Evolutionary conservation across 2,329 filamentous ascomycete species (phyloP), one percentile per base, ranked within the genome.

Genomic region (Sodiomyces alkalinus): DNA sequence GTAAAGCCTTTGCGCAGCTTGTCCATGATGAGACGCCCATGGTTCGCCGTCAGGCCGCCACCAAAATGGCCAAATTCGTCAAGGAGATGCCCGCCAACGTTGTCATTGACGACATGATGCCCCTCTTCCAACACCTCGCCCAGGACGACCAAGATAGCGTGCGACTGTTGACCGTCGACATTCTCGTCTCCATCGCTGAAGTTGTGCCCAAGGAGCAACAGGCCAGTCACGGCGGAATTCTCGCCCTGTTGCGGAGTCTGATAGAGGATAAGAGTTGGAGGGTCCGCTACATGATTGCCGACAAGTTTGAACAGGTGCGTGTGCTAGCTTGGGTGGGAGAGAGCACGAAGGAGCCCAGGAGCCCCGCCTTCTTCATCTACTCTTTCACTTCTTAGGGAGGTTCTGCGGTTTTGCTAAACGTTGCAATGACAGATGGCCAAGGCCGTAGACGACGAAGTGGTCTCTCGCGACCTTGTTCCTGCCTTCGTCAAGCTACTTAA

Each of bases 201-300:
- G 83, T 87, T 33, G 86, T 98, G 17, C 90, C 90, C 35, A 96
- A 96, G 59, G 90, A 96, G 55, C 86, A 98, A 53, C 90, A 98
- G 56, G 78, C 83, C 25, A 94, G 86, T 56, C 87, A 96, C 48
- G 90, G 87, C 29, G 83, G 96, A 32, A 62, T 98, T 33, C 64
- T 98, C 46, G 87, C 82, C 28, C 85, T 87, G 25, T 61, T 98
- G 47, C 78, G 90, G 45, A 92, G 74, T 58, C 58, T 98, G 48
- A 96, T 98, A 58, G 90, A 94, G 47, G 90, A 98, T 55, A 98
- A 96, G 72, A 96, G 90, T 61, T 98, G 90, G 90, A 76, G 90
- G 48, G 90, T 98, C 35, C 74, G 90, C 51, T 98, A 96, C 57
- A 98, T 98, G 90, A 90, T 98, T 44, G 90, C 90, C 27, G 90